Evolutionary conservation across 2,329 filamentous ascomycete species (phyloP).

Genomic region (Xylariomycetidae sp.): DNA sequence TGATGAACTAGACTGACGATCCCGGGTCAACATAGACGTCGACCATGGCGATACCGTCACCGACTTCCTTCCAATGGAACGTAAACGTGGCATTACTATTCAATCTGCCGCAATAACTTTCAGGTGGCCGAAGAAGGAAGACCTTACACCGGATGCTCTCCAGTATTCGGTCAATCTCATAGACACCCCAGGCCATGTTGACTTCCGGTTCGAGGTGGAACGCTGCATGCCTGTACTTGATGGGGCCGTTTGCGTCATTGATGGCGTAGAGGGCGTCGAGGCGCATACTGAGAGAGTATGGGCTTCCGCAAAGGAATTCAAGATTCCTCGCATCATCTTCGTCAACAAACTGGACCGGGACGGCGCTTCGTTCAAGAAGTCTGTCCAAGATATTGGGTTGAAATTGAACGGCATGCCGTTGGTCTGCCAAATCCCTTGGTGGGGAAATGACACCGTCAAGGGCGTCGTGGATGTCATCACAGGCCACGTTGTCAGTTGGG

Average conservation of each 20-base stretch:
- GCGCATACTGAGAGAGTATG: slow-evolving; percentile 97
- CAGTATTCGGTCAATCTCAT: slow-evolving; percentile 73
- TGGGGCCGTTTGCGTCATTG: slow-evolving; percentile 86
- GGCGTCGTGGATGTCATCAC: slow-evolving; percentile 82
- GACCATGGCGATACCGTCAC: slow-evolving; percentile 96
- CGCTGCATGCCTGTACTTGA: slow-evolving; percentile 83
- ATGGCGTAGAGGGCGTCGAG: slow-evolving; percentile 89
- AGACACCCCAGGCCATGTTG: slow-evolving; percentile 92
- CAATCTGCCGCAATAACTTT: slow-evolving; percentile 96
- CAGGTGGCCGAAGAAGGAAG: slow-evolving; percentile 63
- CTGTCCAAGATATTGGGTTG: slow-evolving; percentile 77
- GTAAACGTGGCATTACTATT: slow-evolving; percentile 91
- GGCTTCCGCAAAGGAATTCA: slow-evolving; percentile 79
- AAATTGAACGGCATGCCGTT: slow-evolving; percentile 79
- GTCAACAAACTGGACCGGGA: slow-evolving; percentile 83
- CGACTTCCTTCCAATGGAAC: slow-evolving; percentile 89
- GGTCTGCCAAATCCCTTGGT: slow-evolving; percentile 94
- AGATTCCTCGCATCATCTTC: slow-evolving; percentile 75
- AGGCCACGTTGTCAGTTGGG: slow-evolving; percentile 69
- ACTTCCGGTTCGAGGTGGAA: slow-evolving; percentile 95
- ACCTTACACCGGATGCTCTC: slow-evolving; percentile 19
- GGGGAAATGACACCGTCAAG: slow-evolving; percentile 71
- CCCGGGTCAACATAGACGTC: too few species aligned
- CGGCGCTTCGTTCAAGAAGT: slow-evolving; percentile 75
- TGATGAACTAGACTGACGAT: too few species aligned